A percentile compares a stretch with the other conserved stretches of the same genome.
Conservation (phyloP, 2,329 filamentous ascomycete species). For the Claviceps sp. region DNA sequence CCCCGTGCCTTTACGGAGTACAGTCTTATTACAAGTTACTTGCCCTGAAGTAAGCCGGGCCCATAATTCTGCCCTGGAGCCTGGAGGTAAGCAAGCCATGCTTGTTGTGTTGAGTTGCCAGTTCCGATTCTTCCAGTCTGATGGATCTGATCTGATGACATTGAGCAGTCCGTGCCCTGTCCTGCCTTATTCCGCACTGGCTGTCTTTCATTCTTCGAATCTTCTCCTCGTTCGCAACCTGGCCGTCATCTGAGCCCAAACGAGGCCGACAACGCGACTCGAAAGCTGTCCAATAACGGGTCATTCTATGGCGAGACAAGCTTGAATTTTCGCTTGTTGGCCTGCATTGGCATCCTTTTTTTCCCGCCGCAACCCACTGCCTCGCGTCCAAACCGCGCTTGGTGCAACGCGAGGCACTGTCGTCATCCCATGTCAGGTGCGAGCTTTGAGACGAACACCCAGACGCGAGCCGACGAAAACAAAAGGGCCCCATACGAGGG, state of each 20-base stretch:
- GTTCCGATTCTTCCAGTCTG: not conserved
- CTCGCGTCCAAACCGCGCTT: not conserved
- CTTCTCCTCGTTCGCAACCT: not conserved
- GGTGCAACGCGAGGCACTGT: constrained; percentile 4
- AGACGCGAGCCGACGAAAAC: not conserved
- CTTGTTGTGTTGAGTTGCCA: not conserved
- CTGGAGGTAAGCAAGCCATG: not conserved
- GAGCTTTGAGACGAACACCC: not conserved
- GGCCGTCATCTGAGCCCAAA: not conserved
- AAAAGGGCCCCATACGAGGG: not conserved
- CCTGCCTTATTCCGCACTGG: not conserved
- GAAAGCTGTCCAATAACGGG: not conserved
- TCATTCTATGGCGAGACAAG: not conserved
- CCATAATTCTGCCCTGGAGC: not conserved
- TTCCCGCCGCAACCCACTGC: not conserved
- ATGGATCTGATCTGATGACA: not conserved
- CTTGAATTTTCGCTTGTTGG: constrained; percentile 1
- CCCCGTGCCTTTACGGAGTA: too few species aligned
- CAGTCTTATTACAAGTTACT: too few species aligned
- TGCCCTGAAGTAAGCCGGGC: too few species aligned
- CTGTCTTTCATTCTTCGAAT: not conserved
- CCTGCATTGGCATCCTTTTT: not conserved
- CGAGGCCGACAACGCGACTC: not conserved
- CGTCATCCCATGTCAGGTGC: constrained; percentile 3
- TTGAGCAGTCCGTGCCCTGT: not conserved